Evolutionary conservation across 257 asterid genomes (phyloP).

Genomic region (Thymus mandschuricus): DNA sequence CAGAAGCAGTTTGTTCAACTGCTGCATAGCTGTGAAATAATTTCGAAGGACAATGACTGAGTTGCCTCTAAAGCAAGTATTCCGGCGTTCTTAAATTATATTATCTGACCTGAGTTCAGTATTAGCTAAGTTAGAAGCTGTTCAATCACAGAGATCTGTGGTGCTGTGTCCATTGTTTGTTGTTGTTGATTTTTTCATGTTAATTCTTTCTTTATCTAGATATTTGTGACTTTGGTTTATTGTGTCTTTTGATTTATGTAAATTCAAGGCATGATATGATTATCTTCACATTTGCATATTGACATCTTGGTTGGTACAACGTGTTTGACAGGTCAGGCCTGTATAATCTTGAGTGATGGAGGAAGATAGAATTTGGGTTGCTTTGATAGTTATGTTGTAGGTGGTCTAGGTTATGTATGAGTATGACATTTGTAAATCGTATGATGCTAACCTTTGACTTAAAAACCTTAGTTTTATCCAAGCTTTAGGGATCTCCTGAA

Average conservation of each 20-base stretch:
- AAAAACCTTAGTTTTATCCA: background rate
- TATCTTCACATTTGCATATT: background rate
- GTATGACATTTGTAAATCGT: background rate
- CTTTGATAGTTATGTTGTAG: background rate
- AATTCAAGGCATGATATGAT: background rate
- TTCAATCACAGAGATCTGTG: background rate
- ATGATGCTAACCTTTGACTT: background rate
- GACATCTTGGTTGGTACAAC: background rate
- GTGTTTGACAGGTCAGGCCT: background rate
- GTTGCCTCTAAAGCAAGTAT: background rate
- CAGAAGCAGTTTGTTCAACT: background rate
- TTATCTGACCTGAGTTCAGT: background rate
- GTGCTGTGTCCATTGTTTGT: background rate
- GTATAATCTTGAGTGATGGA: background rate
- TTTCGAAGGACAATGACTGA: background rate
- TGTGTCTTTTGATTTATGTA: background rate
- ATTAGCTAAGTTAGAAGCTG: background rate
- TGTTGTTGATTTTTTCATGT: background rate
- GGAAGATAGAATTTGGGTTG: background rate
- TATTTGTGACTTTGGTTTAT: background rate
- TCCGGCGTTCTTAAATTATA: background rate
- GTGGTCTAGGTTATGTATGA: background rate
- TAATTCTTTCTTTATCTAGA: background rate
- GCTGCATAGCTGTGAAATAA: conserved; percentile 11
- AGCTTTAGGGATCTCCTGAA: background rate